Evolutionary conservation across 2,329 filamentous ascomycete species (phyloP).

Genomic region (Tolypocladium tundrense): DNA sequence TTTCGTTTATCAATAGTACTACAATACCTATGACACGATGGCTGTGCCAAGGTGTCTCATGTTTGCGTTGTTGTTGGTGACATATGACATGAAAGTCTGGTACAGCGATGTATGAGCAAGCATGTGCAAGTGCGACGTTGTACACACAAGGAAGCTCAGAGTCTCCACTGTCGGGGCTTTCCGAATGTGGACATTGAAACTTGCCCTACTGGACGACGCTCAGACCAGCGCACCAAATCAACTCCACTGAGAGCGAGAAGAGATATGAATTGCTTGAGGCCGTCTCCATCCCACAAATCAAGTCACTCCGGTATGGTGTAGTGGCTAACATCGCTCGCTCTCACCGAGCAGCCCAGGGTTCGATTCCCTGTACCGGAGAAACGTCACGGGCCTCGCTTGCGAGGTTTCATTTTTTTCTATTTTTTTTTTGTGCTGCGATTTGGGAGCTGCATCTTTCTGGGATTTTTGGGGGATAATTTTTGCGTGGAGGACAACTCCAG

Average conservation of each 20-base stretch:
- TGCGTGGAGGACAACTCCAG: too few relatives aligned
- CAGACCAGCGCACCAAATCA: neutral
- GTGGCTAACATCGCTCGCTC: slow-evolving; percentile 27
- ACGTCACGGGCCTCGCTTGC: neutral
- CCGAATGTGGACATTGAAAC: neutral
- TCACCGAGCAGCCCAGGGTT: slow-evolving; percentile 26
- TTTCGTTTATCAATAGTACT: neutral
- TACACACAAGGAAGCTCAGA: neutral
- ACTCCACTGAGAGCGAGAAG: neutral
- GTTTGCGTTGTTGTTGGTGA: neutral
- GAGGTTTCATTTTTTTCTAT: neutral
- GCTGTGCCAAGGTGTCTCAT: neutral
- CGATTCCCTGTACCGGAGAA: slow-evolving; percentile 23
- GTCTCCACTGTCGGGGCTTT: neutral
- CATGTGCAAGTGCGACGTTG: neutral
- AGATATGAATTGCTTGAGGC: neutral
- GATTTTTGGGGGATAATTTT: too few relatives aligned
- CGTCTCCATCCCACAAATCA: neutral
- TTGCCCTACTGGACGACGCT: neutral
- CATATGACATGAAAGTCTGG: neutral
- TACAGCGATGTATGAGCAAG: neutral
- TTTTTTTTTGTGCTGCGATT: too few relatives aligned
- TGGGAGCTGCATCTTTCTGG: too few relatives aligned
- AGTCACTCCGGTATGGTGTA: slow-evolving; percentile 23
- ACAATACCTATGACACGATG: neutral